Conservation (phyloP, 495 filamentous ascomycete genomes). For the Chaetomium tenue region DNA sequence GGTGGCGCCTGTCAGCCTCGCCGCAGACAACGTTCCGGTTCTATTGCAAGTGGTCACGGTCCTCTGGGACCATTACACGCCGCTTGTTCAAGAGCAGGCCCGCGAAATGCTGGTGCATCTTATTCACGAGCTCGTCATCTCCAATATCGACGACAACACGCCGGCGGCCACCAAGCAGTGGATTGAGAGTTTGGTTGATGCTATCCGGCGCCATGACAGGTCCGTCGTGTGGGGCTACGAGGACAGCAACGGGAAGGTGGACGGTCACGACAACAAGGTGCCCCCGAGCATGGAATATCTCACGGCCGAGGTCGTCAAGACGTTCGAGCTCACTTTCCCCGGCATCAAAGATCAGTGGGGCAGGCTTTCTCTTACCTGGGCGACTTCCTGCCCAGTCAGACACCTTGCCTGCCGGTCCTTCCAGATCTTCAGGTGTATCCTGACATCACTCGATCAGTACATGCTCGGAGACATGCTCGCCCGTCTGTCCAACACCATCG, state of each 20-base stretch:
- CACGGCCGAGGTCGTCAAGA: conserved; percentile 73
- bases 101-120: conserved; percentile 97
- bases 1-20: conserved; percentile 82
- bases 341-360: conserved; percentile 87
- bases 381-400: conserved; percentile 92
- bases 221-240: conserved; percentile 92
- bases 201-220: conserved; percentile 78
- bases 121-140: conserved; percentile 94
- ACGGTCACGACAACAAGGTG: conserved; percentile 72
- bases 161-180: conserved; percentile 62
- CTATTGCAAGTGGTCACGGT: conserved; percentile 89
- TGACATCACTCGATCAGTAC: conserved; percentile 79
- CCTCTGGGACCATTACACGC: conserved; percentile 93
- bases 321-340: conserved; percentile 83
- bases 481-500: conserved; percentile 90
- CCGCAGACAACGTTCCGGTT: conserved; percentile 72
- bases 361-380: conserved; percentile 86
- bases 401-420: conserved; percentile 96
- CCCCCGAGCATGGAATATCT: conserved; percentile 82
- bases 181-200: conserved; percentile 88
- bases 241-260: conserved; percentile 77
- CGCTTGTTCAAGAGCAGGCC: conserved; percentile 94
- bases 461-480: conserved; percentile 97
- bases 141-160: conserved; percentile 75
- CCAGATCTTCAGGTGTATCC: conserved; percentile 92